Base-by-base conservation (phyloP, 805 yeast genomes). In the Monosporozyma unispora region DNA sequence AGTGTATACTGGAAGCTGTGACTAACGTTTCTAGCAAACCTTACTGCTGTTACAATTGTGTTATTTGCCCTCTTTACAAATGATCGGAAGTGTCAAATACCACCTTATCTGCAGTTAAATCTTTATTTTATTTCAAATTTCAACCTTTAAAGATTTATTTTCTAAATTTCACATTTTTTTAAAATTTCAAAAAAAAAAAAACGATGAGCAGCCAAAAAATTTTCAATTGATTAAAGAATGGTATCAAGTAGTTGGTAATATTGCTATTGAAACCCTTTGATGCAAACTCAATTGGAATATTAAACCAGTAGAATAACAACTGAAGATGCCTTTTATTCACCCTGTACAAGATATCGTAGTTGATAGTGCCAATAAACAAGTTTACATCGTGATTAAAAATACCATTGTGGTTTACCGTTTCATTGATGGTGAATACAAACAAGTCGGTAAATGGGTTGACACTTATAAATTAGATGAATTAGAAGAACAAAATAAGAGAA, bases 391-490 rank as follows among this genome's bases (percentile, higher is more conserved):
- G 1, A 74, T 78, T 3, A 80, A 82, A 57, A 82, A 81, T 59
- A 68, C 74, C 37, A 66, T 86, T n/a, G 73, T 76, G 51, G 84
- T 74, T 3, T 82, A 75, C 44, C 38, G 38, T 59, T 67, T 70
- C 45, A 48, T 72, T 1, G 54, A 56, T 19, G 46, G 62, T 9
- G 77, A 79, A 58, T 63, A 52, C 47, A 49, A 50, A 19, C 23
- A 58, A 11, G 56, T 54, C n/a, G 87, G 85, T 1, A 61, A 70
- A 31, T 85, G 91, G 90, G 60, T 68, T 14, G 93, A 85, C 64
- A 72, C 71, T 5, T 70, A 77, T 29, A 83, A 79, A 56, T 25
- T 18, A n/a, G 38, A 47, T 8, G 23, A 27, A 21, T 21, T 10
- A 60, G 75, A 73, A 54, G 78, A 75, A 52, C 78, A 77, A 47